Evolutionary conservation across 2,329 filamentous ascomycete species (phyloP).

Genomic region (Clonostachys byssicola): DNA sequence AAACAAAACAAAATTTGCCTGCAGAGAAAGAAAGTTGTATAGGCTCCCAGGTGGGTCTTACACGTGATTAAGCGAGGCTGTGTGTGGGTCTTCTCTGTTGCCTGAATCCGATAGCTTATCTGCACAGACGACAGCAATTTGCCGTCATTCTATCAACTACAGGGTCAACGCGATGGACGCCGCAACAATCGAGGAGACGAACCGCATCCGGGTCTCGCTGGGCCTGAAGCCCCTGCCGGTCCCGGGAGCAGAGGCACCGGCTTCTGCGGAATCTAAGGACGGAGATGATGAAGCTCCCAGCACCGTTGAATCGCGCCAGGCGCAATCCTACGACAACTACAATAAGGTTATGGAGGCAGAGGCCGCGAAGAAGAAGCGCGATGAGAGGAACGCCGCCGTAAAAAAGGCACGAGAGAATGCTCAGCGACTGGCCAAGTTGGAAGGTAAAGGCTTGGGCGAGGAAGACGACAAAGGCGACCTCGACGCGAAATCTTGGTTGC

Average conservation of each 20-base stretch:
- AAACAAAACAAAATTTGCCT: conserved; percentile 14
- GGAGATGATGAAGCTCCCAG: conserved; percentile 69
- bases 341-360: conserved; percentile 64
- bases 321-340: conserved; percentile 70
- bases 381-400: conserved; percentile 76
- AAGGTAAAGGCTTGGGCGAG: conserved; percentile 83
- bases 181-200: conserved; percentile 86
- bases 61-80: no score
- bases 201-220: conserved; percentile 83
- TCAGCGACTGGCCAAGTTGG: conserved; percentile 68
- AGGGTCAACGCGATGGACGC: conserved; percentile 47
- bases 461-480: conserved; percentile 58
- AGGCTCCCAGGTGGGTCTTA: no score
- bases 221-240: conserved; percentile 88
- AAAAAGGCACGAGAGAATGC: conserved; percentile 85
- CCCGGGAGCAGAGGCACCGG: conserved; percentile 60
- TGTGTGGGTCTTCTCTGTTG: neutral
- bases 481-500: conserved; percentile 83
- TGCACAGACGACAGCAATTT: neutral
- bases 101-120: neutral
- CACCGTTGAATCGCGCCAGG: conserved; percentile 79
- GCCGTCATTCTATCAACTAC: neutral
- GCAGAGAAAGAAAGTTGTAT: no score
- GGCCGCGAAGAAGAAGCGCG: conserved; percentile 70
- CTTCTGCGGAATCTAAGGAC: conserved; percentile 37